A percentile compares a stretch with the other conserved stretches of the same genome.
Conservation (phyloP, 495 filamentous ascomycete genomes). For the Schizothecium vesticola region DNA sequence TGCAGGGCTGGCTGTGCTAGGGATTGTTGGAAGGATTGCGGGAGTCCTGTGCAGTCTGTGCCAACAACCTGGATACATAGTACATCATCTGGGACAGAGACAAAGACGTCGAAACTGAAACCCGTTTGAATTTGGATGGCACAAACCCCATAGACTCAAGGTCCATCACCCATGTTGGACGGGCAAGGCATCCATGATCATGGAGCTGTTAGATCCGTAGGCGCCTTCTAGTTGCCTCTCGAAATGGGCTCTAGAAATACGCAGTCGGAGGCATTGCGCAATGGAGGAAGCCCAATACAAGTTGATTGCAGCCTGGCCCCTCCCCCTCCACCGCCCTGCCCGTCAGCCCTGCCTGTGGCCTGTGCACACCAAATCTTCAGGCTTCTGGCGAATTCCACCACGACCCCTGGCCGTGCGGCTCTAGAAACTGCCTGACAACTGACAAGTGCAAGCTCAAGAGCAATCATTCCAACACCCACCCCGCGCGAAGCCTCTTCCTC, state of each 20-base stretch:
- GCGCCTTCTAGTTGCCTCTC: background rate
- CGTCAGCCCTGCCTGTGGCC: slow-evolving; percentile 23
- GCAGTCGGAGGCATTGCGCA: too few relatives aligned
- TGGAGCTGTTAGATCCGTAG: too few relatives aligned
- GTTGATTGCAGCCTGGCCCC: background rate
- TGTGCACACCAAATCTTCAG: slow-evolving; percentile 30
- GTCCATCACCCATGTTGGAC: too few relatives aligned
- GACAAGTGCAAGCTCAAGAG: slow-evolving; percentile 16
- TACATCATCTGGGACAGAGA: background rate
- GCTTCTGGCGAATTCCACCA: slow-evolving; percentile 36
- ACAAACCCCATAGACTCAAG: background rate
- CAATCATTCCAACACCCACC: background rate
- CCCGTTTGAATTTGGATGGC: background rate
- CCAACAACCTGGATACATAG: too few relatives aligned
- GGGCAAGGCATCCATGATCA: too few relatives aligned
- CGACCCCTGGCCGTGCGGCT: slow-evolving; percentile 19
- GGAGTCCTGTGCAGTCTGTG: background rate
- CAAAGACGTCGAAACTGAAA: background rate
- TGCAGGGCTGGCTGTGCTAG: background rate
- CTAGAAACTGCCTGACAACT: slow-evolving; percentile 16
- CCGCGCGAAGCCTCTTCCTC: background rate
- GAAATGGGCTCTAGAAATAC: too few relatives aligned
- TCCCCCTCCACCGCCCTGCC: background rate
- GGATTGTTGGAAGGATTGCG: background rate
- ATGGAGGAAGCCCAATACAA: background rate